Base-by-base conservation (phyloP, 108 stramenopile genomes). In the Cylindrotheca fusiformis region DNA sequence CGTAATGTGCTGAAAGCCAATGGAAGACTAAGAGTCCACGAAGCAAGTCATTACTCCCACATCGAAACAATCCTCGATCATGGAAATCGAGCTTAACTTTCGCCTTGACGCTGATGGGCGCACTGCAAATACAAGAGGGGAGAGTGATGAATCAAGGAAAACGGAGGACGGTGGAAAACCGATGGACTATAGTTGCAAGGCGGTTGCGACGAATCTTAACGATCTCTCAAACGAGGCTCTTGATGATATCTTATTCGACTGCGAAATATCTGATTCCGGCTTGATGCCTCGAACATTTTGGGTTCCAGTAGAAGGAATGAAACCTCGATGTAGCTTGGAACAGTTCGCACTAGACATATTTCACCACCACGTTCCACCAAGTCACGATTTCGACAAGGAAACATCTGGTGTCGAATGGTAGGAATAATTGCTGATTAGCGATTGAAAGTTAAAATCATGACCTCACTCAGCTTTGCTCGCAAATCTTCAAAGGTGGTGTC, bases 261-360 rank as follows among this genome's bases (percentile, higher is more conserved):
- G 84, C 60, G 83, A 88, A 68, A 83, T 92, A 70, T 71, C 87
- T 6, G 90, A 92, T 58, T 80, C 72, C 49, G 81, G 71, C 5
- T 55, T 92, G 21, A 65, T 92, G 65, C 90, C 90, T 10, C 76
- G 85, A 4, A 92, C 87, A 1, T 92, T 86, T 61, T 92, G 90
- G 90, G 55, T 88, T 18, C 74, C 77, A 0, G 77, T 79, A 1
- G 45, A 65, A 31, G 72, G 65, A 45, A 65, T 58, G 25, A 64
- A 71, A 44, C 81, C 87, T 1, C 74, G 87, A 27, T 92, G 81
- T 58, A 58, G 52, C 14, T 64, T 92, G 55, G 90, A 92, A 68
- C 72, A 79, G 53, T 57, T 85, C 52, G 87, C 90, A 12, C 18
- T 83, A 36, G 78, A 92, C 64, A 61, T 92, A 19, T 92, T 92